Evolutionary conservation across 495 filamentous ascomycete species (phyloP), one percentile per base, ranked within the genome.

Genomic region (Letharia lupina): DNA sequence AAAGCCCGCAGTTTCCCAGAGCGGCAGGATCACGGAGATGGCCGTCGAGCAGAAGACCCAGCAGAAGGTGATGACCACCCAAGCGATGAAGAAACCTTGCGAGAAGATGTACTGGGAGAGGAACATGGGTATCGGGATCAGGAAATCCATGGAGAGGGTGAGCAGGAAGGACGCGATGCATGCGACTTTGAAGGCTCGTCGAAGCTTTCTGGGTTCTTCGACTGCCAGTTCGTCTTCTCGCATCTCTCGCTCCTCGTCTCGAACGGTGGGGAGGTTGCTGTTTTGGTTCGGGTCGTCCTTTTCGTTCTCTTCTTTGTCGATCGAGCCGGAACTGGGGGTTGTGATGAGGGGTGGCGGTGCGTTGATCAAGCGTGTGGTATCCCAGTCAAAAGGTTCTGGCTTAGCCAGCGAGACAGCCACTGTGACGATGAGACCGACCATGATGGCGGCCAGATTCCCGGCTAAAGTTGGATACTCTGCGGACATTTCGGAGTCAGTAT

Each of bases 71-170:
- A 90, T 81, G 4, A 77, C 74, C 12, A 90, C 83, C 87, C 87
- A 90, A 44, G 88, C 87, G 15, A 86, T 85, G 73, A 90, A 90
- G 76, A 90, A 90, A 4, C 77, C 77, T 75, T 87, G 86, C 67
- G 79, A 83, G 77, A 90, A 90, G 60, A 90, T 78, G 73, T 91
- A 91, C 42, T 83, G 82, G 15, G 79, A 78, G 13, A 88, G 87
- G 71, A 89, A 91, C 80, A 91, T 80, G 2, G 89, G 89, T 77
- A 91, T 88, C 15, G 89, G 89, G 86, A 89, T 89, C 39, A 91
- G 78, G 15, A 91, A 76, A 7, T 91, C 77, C 63, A 91, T 76
- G 1, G 80, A 75, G 4, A 91, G 72, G 1, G 89, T 89, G 72
- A 89, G 76, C 60, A 81, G 70, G 13, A 85, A 80, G 0, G 88